Evolutionary conservation across 2,329 filamentous ascomycete genomes (phyloP).

Genomic region (Coniochaeta prunicola): DNA sequence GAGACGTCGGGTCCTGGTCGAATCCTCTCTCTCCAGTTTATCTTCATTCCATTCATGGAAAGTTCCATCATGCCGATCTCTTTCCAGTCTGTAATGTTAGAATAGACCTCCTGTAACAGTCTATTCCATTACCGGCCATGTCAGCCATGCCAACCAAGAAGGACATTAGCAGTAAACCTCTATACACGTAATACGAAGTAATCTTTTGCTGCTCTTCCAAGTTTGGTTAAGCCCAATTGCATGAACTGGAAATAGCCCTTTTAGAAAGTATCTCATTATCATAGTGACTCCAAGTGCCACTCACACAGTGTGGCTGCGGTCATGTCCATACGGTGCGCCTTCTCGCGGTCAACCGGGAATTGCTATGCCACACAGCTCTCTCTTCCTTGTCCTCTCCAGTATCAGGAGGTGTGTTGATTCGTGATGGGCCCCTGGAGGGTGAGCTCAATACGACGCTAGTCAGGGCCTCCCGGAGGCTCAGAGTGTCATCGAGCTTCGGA

Average conservation of each 20-base stretch:
- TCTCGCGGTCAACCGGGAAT: conserved; percentile 1
- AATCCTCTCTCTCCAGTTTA: not conserved
- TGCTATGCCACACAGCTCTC: not conserved
- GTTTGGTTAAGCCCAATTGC: no score
- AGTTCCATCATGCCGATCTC: not conserved
- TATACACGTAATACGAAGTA: no score
- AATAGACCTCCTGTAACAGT: not conserved
- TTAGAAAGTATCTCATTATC: not conserved
- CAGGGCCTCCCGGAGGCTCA: not conserved
- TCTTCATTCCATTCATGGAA: not conserved
- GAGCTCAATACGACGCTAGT: not conserved
- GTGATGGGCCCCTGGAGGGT: not conserved
- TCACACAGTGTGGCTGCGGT: not conserved
- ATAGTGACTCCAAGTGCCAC: no score
- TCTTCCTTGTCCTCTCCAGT: not conserved
- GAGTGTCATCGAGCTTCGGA: not conserved
- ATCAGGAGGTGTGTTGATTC: not conserved
- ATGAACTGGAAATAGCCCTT: not conserved
- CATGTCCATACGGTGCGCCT: not conserved
- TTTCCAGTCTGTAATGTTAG: no score
- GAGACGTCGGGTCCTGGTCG: not conserved
- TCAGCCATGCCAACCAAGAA: not conserved
- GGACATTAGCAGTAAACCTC: not conserved
- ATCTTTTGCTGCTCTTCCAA: no score
- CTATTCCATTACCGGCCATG: not conserved